A percentile compares a stretch with the other conserved stretches of the same genome.
Evolutionary conservation across 257 asterid species (phyloP).

Genomic region (Verbascum thapsus): DNA sequence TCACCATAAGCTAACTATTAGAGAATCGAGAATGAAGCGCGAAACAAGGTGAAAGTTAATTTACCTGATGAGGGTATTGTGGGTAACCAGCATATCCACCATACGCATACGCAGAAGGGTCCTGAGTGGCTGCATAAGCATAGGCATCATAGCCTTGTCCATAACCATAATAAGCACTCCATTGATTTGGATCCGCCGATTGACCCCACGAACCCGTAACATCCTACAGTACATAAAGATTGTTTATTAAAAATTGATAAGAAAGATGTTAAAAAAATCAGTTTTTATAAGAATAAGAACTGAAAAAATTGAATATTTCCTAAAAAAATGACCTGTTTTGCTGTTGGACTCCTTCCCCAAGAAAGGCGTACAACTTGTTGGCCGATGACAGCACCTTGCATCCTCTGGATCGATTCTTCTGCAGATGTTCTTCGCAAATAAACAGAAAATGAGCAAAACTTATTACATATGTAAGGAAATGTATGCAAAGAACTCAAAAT

Average conservation of each 20-base stretch:
- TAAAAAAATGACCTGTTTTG: slow-evolving; percentile 69
- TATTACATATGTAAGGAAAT: slow-evolving; percentile 18
- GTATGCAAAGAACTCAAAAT: neutral
- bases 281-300: neutral
- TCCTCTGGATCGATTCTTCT: slow-evolving; percentile 92
- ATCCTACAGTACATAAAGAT: slow-evolving; percentile 53
- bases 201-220: slow-evolving; percentile 67
- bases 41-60: slow-evolving; percentile 13
- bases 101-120: slow-evolving; percentile 78
- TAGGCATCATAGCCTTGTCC: slow-evolving; percentile 97
- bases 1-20: slow-evolving; percentile 12
- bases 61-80: slow-evolving; percentile 85
- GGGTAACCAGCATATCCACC: slow-evolving; percentile 84
- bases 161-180: slow-evolving; percentile 86
- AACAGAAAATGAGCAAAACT: slow-evolving; percentile 26
- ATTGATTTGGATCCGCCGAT: slow-evolving; percentile 78
- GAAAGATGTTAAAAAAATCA: neutral
- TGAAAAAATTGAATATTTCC: neutral
- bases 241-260: slow-evolving; percentile 21
- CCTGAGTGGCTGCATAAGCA: slow-evolving; percentile 80
- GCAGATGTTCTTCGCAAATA: slow-evolving; percentile 63
- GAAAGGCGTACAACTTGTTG: slow-evolving; percentile 91
- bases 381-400: slow-evolving; percentile 89
- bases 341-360: slow-evolving; percentile 86
- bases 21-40: neutral